A percentile compares a stretch with the other conserved stretches of the same genome.
phyloP scores from a whole-genome alignment of 2,329 filamentous ascomycete genomes.

The Xylariaceae sp. region DNA sequence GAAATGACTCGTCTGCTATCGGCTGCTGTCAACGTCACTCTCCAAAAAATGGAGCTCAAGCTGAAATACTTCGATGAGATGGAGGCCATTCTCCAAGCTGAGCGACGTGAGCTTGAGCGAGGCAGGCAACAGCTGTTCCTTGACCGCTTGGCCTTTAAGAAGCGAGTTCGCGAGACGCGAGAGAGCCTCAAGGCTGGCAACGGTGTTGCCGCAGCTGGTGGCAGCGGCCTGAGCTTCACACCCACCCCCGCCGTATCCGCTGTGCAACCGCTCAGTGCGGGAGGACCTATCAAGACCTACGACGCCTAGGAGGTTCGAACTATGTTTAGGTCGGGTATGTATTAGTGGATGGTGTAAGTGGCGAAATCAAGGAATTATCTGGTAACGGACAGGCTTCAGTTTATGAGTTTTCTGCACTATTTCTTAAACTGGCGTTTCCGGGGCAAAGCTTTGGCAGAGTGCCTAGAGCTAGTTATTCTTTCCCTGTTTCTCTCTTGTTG shows the following conservation, averaged over 20 bases:
- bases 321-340: neutral
- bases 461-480: neutral
- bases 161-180: conserved; percentile 78
- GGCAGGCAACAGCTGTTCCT: conserved; percentile 90
- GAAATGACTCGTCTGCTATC: conserved; percentile 94
- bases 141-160: conserved; percentile 85
- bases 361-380: conserved; percentile 19
- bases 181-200: conserved; percentile 61
- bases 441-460: conserved; percentile 3
- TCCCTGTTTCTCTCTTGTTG: neutral
- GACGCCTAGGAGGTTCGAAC: conserved; percentile 41
- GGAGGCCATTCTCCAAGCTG: conserved; percentile 85
- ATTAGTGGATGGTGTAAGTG: conserved; percentile 12
- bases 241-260: conserved; percentile 38
- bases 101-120: conserved; percentile 87
- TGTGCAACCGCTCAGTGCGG: conserved; percentile 52
- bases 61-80: conserved; percentile 95
- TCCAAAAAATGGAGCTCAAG: conserved; percentile 94
- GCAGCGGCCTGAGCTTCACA: conserved; percentile 53
- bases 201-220: conserved; percentile 47
- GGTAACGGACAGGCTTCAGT: conserved; percentile 3
- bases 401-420: conserved; percentile 5
- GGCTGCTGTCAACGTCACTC: conserved; percentile 85
- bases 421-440: conserved; percentile 16
- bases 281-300: conserved; percentile 54